Percentiles rank a stretch among this genome's conserved stretches.
phyloP scores from a whole-genome alignment of 2,329 filamentous ascomycete genomes.

The Ceratocystis cacaofunesta region DNA sequence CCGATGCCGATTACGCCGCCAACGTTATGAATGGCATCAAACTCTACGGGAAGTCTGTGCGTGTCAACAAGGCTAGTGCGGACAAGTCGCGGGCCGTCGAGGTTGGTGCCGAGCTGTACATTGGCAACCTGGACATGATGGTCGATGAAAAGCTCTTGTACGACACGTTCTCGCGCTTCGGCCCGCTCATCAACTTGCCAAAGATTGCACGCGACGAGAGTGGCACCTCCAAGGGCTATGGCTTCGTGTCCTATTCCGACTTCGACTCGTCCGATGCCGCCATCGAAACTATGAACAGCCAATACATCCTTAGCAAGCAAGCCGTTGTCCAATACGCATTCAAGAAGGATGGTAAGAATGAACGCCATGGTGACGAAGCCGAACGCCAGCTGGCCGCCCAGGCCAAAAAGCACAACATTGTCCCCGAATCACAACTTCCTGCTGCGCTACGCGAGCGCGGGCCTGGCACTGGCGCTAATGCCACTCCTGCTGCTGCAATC shows the following conservation, averaged over 20 bases:
- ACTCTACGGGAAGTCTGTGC: conserved; percentile 82
- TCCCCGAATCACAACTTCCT: conserved; percentile 63
- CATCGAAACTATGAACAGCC: conserved; percentile 82
- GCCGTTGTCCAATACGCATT: conserved; percentile 95
- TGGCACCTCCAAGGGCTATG: conserved; percentile 85
- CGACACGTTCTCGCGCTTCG: conserved; percentile 87
- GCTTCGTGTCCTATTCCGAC: conserved; percentile 82
- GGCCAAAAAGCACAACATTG: conserved; percentile 86
- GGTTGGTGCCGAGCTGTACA: conserved; percentile 91
- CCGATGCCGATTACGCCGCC: conserved; percentile 91
- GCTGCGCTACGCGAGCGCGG: conserved; percentile 47
- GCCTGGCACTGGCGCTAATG: conserved; percentile 19
- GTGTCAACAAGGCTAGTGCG: conserved; percentile 83
- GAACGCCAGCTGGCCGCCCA: conserved; percentile 83
- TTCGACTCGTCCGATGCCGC: conserved; percentile 91
- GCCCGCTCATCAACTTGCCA: conserved; percentile 65
- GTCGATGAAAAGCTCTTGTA: conserved; percentile 92
- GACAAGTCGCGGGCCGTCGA: conserved; percentile 68
- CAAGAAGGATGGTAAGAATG: conserved; percentile 97
- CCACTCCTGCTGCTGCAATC: conserved; percentile 19
- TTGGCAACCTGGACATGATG: conserved; percentile 88
- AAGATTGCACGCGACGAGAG: conserved; percentile 87
- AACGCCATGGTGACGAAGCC: conserved; percentile 85
- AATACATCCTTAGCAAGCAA: conserved; percentile 95
- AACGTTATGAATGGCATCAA: conserved; percentile 94